Base-by-base conservation (phyloP, 148 eudicot genomes). In the Polygonum maritimum region DNA sequence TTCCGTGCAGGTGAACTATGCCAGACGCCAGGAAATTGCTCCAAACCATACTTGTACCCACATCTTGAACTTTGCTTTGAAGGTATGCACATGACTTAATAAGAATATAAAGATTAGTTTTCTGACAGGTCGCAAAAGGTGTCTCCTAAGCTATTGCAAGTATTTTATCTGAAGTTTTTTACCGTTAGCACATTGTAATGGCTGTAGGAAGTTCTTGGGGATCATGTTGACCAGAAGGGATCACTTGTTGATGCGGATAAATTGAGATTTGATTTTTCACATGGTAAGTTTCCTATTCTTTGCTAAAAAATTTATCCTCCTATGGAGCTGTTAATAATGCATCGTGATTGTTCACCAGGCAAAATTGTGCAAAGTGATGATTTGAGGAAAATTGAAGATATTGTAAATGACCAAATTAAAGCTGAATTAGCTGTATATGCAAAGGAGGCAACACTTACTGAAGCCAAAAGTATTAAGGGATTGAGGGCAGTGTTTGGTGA, bases 31-130 rank as follows among this genome's bases (percentile, higher is more conserved):
- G 70, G 88, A 81, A 55, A 89, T 95, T 87, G 99, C 97, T 79
- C 99, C 99, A 41, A 95, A 95, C 82, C 99, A 95, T 86, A 95
- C 99, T 49, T 95, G 99, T 79, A 95, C 99, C 41, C 99, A 95
- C 84, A 95, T 95, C 87, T 80, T 95, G 83, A 95, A 95, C 83
- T 92, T 89, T 84, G 99, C 99, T 44, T 88, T 95, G 41, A 88
- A 90, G 92, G 99, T 95, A 85, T 55, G 88, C 40, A 11, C 12
- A 60, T 21, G 15, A 9, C 18, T 4, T 26, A 19, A 8, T 49
- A 38, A 67, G 41, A 6, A 16, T 14, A 15, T 73, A 51, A 15
- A 69, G 45, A 13, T 13, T 36, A 62, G 76, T 38, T 48, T 48
- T 79, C 33, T 67, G 40, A 47, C 51, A 62, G 49, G 71, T 33